phyloP scores from a whole-genome alignment of 345 rosid genomes.

The Toxicodendron radicans region DNA sequence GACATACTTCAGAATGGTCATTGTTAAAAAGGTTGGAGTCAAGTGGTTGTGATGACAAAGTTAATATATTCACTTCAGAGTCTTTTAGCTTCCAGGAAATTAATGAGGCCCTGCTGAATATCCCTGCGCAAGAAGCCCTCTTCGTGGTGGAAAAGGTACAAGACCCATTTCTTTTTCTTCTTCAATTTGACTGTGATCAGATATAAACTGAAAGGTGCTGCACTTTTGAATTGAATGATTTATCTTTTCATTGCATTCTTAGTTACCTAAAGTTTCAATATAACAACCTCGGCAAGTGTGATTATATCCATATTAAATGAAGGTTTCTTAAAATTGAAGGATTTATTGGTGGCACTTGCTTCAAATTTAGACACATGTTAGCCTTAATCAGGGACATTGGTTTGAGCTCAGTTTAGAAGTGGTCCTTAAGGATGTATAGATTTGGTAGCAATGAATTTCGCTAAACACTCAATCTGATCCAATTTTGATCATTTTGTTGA shows the following conservation, averaged over 20 bases:
- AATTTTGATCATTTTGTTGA: no score
- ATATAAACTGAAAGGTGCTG: no score
- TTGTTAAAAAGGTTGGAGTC: constrained; percentile 2
- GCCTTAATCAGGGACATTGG: neutral
- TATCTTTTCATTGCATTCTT: neutral
- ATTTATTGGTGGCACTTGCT: neutral
- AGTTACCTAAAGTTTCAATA: neutral
- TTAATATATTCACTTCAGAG: neutral
- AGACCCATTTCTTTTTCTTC: no score
- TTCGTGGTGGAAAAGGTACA: neutral
- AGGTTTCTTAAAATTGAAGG: neutral
- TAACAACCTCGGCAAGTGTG: neutral
- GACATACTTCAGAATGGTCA: constrained; percentile 20
- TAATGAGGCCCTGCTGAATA: neutral
- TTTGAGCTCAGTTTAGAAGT: neutral
- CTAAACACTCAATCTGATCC: no score
- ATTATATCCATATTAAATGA: neutral
- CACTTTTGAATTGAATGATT: neutral
- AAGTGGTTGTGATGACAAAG: neutral
- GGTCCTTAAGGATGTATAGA: neutral
- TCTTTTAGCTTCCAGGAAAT: neutral
- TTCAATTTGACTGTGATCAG: no score
- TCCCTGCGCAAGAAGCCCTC: neutral
- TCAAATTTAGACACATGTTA: neutral
- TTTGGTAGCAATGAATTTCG: neutral